Percentiles rank a stretch among this genome's conserved stretches.
These are phyloP conservation scores for Suhomyces bokatorum DNA, from an alignment of 1,139 yeast species.

Conservation along the genomic window DNA sequence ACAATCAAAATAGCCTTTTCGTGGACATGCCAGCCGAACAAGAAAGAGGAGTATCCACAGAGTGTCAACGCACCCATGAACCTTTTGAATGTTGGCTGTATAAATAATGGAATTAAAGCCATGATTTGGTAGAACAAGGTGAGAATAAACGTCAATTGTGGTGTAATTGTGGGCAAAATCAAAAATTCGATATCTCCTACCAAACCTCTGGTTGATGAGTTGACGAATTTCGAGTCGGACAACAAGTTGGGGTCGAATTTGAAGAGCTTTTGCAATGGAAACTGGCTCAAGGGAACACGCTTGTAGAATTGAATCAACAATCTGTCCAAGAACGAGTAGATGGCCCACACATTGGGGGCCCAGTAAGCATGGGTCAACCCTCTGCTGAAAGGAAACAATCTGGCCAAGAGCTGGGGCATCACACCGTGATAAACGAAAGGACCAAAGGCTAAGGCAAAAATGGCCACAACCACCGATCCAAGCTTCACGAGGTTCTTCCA, in stretches of 20 bases:
- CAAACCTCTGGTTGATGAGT: conserved; percentile 74
- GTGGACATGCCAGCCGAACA: conserved; percentile 99
- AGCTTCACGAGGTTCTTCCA: conserved; percentile 64
- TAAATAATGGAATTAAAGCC: conserved; percentile 74
- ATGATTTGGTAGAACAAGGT: conserved; percentile 79
- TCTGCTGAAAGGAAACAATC: conserved; percentile 91
- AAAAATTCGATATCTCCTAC: conserved; percentile 88
- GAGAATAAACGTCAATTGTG: conserved; percentile 71
- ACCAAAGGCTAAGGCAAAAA: conserved; percentile 70
- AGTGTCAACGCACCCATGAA: conserved; percentile 83
- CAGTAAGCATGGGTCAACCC: conserved; percentile 98
- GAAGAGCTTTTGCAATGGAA: conserved; percentile 33
- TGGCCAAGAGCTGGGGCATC: conserved; percentile 59
- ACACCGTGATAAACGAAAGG: conserved; percentile 73
- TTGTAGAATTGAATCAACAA: conserved; percentile 55
- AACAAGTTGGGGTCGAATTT: conserved; percentile 34
- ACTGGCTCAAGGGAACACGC: conserved; percentile 47
- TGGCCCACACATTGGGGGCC: conserved; percentile 98
- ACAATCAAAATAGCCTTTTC: conserved; percentile 91
- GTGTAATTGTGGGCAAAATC: conserved; percentile 77
- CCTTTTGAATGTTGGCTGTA: conserved; percentile 73
- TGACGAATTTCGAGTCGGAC: conserved; percentile 26
- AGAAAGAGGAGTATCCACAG: conserved; percentile 87
- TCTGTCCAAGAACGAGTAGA: conserved; percentile 85
- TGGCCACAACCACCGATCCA: conserved; percentile 62